Evolutionary conservation across 805 yeast species (phyloP).

Genomic region (Kodamaea kaohsiungensis): DNA sequence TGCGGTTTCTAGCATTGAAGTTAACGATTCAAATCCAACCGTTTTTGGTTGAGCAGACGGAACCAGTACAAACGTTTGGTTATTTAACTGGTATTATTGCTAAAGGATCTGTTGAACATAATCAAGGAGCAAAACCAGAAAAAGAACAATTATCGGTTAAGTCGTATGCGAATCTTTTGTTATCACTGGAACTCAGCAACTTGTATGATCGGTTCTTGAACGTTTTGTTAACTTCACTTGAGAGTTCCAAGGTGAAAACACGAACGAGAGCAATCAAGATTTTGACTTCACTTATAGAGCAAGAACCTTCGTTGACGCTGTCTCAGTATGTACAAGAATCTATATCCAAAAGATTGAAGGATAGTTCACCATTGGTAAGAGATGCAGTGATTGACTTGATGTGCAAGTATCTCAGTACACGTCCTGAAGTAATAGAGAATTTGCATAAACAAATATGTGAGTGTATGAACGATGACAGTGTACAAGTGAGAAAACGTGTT

Average conservation of each 20-base stretch:
- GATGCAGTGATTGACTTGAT: constrained; percentile 75
- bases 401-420: constrained; percentile 44
- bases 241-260: constrained; percentile 32
- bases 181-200: constrained; percentile 30
- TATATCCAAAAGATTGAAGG: constrained; percentile 52
- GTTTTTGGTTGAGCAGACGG: background rate
- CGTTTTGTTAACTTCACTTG: constrained; percentile 41
- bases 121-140: constrained; percentile 7
- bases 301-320: constrained; percentile 52
- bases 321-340: constrained; percentile 53
- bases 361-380: constrained; percentile 68
- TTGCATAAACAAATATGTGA: constrained; percentile 53
- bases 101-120: background rate
- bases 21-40: constrained; percentile 6
- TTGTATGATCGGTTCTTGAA: constrained; percentile 55
- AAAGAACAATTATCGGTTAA: constrained; percentile 14
- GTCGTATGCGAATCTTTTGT: constrained; percentile 24
- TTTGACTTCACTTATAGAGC: constrained; percentile 53
- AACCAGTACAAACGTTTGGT: background rate
- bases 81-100: background rate
- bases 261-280: constrained; percentile 63
- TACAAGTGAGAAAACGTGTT: constrained; percentile 64
- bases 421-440: constrained; percentile 46
- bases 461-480: constrained; percentile 57
- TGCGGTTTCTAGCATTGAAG: constrained; percentile 18